A percentile compares a stretch with the other conserved stretches of the same genome.
phyloP scores from a whole-genome alignment of 2,329 filamentous ascomycete species.

The Beauveria sp. region DNA sequence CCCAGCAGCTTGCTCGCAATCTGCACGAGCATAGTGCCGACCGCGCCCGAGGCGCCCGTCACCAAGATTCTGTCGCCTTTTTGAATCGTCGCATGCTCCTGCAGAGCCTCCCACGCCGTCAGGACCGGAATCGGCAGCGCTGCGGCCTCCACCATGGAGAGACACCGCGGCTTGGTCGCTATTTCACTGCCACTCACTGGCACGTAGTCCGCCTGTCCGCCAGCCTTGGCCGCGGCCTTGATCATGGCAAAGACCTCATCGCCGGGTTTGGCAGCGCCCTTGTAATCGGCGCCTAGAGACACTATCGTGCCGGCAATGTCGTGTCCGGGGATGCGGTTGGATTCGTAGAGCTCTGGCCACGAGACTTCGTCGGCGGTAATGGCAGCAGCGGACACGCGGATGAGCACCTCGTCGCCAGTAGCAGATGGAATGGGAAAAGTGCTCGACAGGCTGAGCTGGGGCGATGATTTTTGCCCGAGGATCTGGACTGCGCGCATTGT shows the following conservation, averaged over 20 bases:
- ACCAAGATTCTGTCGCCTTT: conserved; percentile 18
- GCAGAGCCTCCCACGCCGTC: conserved; percentile 23
- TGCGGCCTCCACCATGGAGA: conserved; percentile 20
- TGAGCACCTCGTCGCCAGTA: conserved; percentile 17
- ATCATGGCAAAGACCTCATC: conserved; percentile 24
- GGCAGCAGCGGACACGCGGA: conserved; percentile 25
- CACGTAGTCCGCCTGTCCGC: conserved; percentile 23
- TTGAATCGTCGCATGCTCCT: conserved; percentile 14
- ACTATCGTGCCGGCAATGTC: conserved; percentile 27
- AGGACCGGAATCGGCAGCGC: conserved; percentile 25
- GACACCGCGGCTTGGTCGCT: conserved; percentile 16
- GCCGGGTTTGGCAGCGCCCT: conserved; percentile 13
- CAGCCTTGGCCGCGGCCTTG: conserved; percentile 14
- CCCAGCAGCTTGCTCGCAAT: conserved; percentile 16
- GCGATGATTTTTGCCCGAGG: conserved; percentile 17
- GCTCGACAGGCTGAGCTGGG: conserved; percentile 13
- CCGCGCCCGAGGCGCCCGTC: conserved; percentile 24
- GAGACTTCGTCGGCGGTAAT: conserved; percentile 27
- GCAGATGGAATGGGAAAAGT: conserved; percentile 14
- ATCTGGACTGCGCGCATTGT: conserved; percentile 29
- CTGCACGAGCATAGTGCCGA: conserved; percentile 23
- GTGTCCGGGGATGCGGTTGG: conserved; percentile 25
- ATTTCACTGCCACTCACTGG: conserved; percentile 15
- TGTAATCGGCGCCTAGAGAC: conserved; percentile 19
- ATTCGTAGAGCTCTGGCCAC: conserved; percentile 26